Evolutionary conservation across 441 rosid genomes (phyloP), one percentile per base, ranked within the genome.

Genomic region (Biscutella auriculata): DNA sequence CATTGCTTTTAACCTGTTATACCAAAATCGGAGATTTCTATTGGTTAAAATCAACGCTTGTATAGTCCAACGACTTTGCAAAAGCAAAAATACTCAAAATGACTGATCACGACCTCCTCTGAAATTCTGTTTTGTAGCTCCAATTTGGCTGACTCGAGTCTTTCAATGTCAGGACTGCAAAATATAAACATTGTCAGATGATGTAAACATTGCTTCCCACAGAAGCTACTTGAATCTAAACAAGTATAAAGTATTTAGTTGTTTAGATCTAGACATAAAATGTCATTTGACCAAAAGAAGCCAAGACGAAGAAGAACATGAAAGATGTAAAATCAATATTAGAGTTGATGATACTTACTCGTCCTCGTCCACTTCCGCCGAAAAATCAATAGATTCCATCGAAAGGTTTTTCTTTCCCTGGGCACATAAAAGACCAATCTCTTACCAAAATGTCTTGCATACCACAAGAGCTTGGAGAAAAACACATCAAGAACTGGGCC

Each of bases 341-440:
- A 63, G n/a, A 65, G 16, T 46, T 60, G 65, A 65, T 27, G 63
- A 67, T 65, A 84, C 95, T 76, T 86, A 90, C 97, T 83, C 88
- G 12, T 81, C 88, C 60, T 83, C 87, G 21, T 77, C 89, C 51
- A 60, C 66, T 42, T 81, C 82, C 34, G 52, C 17, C 54, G 73
- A 34, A 48, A 29, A 75, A 73, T 86, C 88, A 61, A 78, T 71
- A 62, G 87, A 82, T 68, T 86, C 97, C 95, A 79, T 76, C 19
- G 97, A 80, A 28, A 78, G 92, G 68, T 86, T 81, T 83, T 79
- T 95, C 78, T 61, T 88, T 29, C 77, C 95, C 99, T 94, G 81
- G 62, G 72, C 28, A 51, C 50, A 63, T 43, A 68, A 62, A 57
- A 68, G 14, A 62, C 36, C 64, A 62, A 42, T 21, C 11, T 8